Evolutionary conservation across 1,284 basidiomycete species (phyloP), one percentile per base, ranked within the genome.

Genomic region (Naganishia liquefaciens): DNA sequence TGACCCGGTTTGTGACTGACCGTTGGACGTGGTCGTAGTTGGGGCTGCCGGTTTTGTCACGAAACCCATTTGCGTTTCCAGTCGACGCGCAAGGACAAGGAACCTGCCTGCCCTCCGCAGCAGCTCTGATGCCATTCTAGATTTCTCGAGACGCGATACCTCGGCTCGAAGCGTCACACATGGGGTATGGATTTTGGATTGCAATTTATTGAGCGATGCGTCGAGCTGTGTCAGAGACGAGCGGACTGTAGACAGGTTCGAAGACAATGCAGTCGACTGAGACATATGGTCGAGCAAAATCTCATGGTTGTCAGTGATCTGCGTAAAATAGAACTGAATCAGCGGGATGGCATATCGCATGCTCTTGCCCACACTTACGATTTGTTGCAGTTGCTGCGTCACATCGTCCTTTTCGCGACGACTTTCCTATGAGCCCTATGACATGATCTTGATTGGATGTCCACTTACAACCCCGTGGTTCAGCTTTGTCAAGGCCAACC

Each of bases 101-200:
- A 95, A 95, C 37, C 93, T 85, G 9, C 88, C 87, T 0, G 86
- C 88, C 40, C 91, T 83, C 30, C 91, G 84, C 0, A 93, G 81
- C n/a, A 93, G 82, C 71, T 93, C 90, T 1, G 88, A 86, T 1
- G 89, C 89, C 70, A 88, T 84, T 54, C 90, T 89, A 13, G 93
- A 82, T 43, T 88, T 86, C 58, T 88, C 85, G 5, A 95, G 82
- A 40, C 88, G 84, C 1, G 80, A 77, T 10, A 95, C 88, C 68
- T 89, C 84, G 0, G 81, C 78, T 49, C 88, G 83, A 0, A 96
- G 83, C 9, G 85, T 84, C 51, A 86, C 83, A 72, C 93, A 90
- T 1, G 93, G 93, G 0, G 85, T 79, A 60, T 89, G 87, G 62
- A 97, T 90, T 80, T 94, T 95, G 63, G 82, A 80, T 53, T 89